These are phyloP conservation scores for Aspergillus sp. DNA, from an alignment of 2,329 filamentous ascomycete species.

Conservation along the genomic window DNA sequence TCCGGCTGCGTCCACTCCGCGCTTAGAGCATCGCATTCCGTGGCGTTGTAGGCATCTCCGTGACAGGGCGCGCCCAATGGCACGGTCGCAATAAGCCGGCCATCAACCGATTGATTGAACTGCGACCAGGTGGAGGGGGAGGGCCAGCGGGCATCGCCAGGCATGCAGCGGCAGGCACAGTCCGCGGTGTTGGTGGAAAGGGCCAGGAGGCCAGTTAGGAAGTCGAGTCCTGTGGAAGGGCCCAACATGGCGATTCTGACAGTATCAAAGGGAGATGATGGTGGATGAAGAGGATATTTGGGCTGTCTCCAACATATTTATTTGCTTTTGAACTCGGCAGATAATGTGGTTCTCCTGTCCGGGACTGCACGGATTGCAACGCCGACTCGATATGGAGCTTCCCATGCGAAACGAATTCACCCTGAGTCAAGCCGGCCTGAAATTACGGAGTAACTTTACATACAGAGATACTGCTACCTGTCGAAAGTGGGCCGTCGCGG, in stretches of 20 bases:
- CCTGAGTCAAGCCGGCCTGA: too few species aligned
- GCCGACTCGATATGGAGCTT: too few species aligned
- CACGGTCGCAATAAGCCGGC: conserved; percentile 52
- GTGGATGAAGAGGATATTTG: too few species aligned
- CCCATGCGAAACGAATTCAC: too few species aligned
- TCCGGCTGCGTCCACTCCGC: conserved; percentile 47
- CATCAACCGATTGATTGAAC: conserved; percentile 54
- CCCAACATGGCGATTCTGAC: conserved; percentile 5
- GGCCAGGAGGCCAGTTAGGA: neutral
- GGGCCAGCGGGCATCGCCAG: conserved; percentile 58
- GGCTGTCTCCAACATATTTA: too few species aligned
- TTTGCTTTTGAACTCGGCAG: too few species aligned
- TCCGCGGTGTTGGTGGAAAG: neutral
- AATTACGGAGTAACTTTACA: too few species aligned
- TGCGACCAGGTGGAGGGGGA: conserved; percentile 44
- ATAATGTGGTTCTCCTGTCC: too few species aligned
- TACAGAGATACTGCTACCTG: too few species aligned
- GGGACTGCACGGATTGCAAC: too few species aligned
- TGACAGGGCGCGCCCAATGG: conserved; percentile 58
- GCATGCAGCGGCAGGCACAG: conserved; percentile 49
- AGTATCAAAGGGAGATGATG: neutral
- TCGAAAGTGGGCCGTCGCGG: too few species aligned
- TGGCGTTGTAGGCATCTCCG: conserved; percentile 46
- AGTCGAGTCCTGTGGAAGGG: neutral
- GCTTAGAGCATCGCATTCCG: conserved; percentile 44